Evolutionary conservation across 2,329 filamentous ascomycete species (phyloP).

Genomic region (Aspergillus arachidicola): DNA sequence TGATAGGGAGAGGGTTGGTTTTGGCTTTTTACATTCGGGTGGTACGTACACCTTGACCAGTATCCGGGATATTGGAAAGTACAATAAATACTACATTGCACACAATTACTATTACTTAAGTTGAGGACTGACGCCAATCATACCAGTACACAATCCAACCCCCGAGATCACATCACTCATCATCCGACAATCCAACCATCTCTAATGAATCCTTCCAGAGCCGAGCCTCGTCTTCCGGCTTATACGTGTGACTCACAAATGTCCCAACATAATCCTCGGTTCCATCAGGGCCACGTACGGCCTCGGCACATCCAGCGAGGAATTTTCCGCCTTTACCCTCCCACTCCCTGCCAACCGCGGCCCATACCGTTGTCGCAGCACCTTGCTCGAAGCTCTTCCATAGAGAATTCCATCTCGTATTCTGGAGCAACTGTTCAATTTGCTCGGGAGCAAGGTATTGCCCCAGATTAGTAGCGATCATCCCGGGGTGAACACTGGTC

Average conservation of each 20-base stretch:
- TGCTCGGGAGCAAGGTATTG: slow-evolving; percentile 8
- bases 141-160: neutral
- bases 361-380: slow-evolving; percentile 43
- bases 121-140: accelerated
- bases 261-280: slow-evolving; percentile 11
- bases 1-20: too few relatives aligned
- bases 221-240: slow-evolving; percentile 30
- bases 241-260: slow-evolving; percentile 28
- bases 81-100: too few relatives aligned
- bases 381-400: slow-evolving; percentile 41
- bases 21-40: too few relatives aligned
- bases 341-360: slow-evolving; percentile 36
- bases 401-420: slow-evolving; percentile 17
- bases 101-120: neutral
- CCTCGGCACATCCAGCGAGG: slow-evolving; percentile 32
- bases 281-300: slow-evolving; percentile 17
- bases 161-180: neutral
- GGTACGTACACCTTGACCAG: too few relatives aligned
- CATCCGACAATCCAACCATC: slow-evolving; percentile 24
- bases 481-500: slow-evolving; percentile 51
- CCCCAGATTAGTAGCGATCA: slow-evolving; percentile 2
- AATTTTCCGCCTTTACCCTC: slow-evolving; percentile 38
- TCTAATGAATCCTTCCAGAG: slow-evolving; percentile 33
- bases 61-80: too few relatives aligned
- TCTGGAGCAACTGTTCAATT: slow-evolving; percentile 9